Evolutionary conservation across 768 basidiomycete genomes (phyloP).

Genomic region (Boletellus emodensis): DNA sequence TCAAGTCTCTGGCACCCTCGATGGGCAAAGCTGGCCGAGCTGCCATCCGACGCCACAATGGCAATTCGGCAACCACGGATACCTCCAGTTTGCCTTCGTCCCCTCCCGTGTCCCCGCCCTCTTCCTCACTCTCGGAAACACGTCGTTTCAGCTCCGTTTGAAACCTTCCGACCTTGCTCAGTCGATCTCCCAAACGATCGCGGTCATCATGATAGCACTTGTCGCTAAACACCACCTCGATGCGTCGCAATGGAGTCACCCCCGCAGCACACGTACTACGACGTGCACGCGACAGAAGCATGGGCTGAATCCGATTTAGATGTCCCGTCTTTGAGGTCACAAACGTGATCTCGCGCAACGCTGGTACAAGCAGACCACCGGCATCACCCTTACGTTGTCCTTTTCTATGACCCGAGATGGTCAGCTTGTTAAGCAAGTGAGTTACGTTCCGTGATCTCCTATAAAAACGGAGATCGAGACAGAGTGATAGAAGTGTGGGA

Average conservation of each 20-base stretch:
- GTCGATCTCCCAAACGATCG: background rate
- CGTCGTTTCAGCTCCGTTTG: background rate
- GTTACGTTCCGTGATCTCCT: background rate
- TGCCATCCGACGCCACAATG: no score
- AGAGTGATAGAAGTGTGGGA: slow-evolving; percentile 6
- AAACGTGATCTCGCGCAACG: slow-evolving; percentile 14
- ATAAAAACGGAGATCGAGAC: slow-evolving; percentile 10
- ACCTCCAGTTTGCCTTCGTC: background rate
- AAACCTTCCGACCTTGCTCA: background rate
- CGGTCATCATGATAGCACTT: no score
- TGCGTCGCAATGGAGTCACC: slow-evolving; percentile 3
- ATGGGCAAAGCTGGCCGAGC: no score
- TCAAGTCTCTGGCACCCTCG: no score
- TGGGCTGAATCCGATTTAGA: slow-evolving; percentile 10
- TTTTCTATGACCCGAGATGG: background rate
- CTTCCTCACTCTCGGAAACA: background rate
- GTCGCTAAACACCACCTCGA: slow-evolving; percentile 1
- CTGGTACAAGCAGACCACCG: background rate
- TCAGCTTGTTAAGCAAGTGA: background rate
- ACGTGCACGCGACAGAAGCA: slow-evolving; percentile 9
- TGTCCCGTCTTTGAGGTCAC: slow-evolving; percentile 10
- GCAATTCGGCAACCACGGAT: background rate
- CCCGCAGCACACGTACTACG: background rate
- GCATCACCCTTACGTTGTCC: background rate
- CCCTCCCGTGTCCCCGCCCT: background rate